Base-by-base conservation (phyloP, 129 eudicot genomes). In the Flaveria linearis region DNA sequence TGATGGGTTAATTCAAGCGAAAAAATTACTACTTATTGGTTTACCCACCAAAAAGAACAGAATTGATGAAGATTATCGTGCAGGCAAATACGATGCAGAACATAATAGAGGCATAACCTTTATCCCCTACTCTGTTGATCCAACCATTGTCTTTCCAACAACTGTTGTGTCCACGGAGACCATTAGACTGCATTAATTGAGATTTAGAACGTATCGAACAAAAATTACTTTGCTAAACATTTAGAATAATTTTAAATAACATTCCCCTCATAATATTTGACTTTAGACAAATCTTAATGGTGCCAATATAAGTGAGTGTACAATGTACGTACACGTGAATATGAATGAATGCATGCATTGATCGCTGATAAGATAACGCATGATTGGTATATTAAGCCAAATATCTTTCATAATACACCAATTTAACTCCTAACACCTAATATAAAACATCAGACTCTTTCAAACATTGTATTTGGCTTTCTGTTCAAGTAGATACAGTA, bases 21-120 rank as follows among this genome's bases (percentile, higher is more conserved):
- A 60, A 41, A 47, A 64, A 61, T 23, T 28, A 80, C 15, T 51
- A 60, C 56, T 16, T 39, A 14, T 64, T 17, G 55, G 9, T 63
- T 73, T 50, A 85, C 96, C 76, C 74, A 93, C 98, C 98, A 58
- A 78, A 76, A 85, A 93, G 88, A 76, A 88, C 79, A 28, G 91
- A 90, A 83, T 73, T 87, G 83, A 93, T 88, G 86, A 91, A 93
- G 76, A 93, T 56, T 63, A 93, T 80, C 72, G 87, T 75, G 80
- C 81, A 79, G 72, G 84, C 64, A 83, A 87, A 80, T 68, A 93
- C 83, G 45, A 84, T 26, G 61, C 85, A 71, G 78, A 94, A 88
- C 22, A 94, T 82, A 78, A 88, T 46, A 39, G 96, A 97, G 71
- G 96, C 97, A 42, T 88, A 93, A 75, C 98, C 98, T 30, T 76